Evolutionary conservation across 2,329 filamentous ascomycete species (phyloP).

Genomic region (Dothidotthia symphoricarpi): DNA sequence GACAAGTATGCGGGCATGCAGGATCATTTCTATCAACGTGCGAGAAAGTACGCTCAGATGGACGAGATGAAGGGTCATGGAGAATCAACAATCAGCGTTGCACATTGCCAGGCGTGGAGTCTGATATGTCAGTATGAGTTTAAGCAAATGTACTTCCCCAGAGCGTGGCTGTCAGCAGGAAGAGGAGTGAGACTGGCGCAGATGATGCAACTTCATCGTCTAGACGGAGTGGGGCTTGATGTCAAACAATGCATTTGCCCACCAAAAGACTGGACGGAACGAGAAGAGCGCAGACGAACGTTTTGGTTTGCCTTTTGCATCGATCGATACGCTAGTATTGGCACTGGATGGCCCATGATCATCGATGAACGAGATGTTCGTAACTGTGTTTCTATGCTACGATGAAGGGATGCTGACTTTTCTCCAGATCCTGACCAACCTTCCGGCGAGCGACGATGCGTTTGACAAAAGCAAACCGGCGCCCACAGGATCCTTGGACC

Average conservation of each 20-base stretch:
- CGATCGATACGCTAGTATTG: slow-evolving; percentile 91
- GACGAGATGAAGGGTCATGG: slow-evolving; percentile 93
- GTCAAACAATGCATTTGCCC: slow-evolving; percentile 89
- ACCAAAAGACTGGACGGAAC: slow-evolving; percentile 89
- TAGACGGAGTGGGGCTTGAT: slow-evolving; percentile 79
- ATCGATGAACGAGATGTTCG: slow-evolving; percentile 82
- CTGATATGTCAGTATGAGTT: slow-evolving; percentile 85
- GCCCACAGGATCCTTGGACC: slow-evolving; percentile 66
- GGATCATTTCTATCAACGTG: slow-evolving; percentile 84
- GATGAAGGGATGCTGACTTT: slow-evolving; percentile 7
- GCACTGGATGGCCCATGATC: slow-evolving; percentile 95
- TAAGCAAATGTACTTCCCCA: slow-evolving; percentile 95
- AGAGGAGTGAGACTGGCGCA: slow-evolving; percentile 75
- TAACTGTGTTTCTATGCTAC: not conserved
- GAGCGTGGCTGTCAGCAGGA: slow-evolving; percentile 91
- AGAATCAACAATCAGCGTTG: slow-evolving; percentile 80
- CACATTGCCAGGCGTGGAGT: slow-evolving; percentile 81
- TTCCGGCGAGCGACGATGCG: slow-evolving; percentile 81
- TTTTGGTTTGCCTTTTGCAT: slow-evolving; percentile 94
- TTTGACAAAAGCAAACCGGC: slow-evolving; percentile 78
- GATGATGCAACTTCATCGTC: slow-evolving; percentile 88
- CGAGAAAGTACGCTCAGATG: slow-evolving; percentile 84
- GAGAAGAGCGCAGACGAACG: slow-evolving; percentile 83
- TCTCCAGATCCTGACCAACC: slow-evolving; percentile 69
- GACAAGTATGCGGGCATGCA: slow-evolving; percentile 79